Conservation (phyloP, 768 basidiomycete genomes). For the Boletus vermiculosoides region DNA sequence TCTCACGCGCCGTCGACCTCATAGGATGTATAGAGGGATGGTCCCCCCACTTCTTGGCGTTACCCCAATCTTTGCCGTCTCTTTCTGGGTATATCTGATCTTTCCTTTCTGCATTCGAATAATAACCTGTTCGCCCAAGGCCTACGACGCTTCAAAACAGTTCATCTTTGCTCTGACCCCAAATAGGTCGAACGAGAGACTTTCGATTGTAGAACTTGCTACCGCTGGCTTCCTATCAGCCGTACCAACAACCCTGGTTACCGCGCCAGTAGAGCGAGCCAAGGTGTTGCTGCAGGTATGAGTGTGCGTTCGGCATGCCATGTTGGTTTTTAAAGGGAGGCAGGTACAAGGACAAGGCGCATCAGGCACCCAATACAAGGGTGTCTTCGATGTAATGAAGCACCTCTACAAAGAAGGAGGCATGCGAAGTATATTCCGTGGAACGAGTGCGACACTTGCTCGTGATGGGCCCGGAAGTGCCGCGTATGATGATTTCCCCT, state of each 20-base stretch:
- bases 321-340: constrained; percentile 18
- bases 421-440: constrained; percentile 85
- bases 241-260: constrained; percentile 84
- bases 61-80: constrained; percentile 96
- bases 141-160: constrained; percentile 90
- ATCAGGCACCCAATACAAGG: constrained; percentile 72
- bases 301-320: not conserved
- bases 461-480: constrained; percentile 97
- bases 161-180: constrained; percentile 79
- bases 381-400: constrained; percentile 86
- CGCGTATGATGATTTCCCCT: constrained; percentile 56
- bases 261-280: constrained; percentile 95
- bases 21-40: constrained; percentile 86
- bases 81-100: constrained; percentile 77
- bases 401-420: constrained; percentile 95
- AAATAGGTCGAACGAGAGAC: constrained; percentile 56
- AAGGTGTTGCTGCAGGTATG: constrained; percentile 91
- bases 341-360: constrained; percentile 89
- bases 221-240: constrained; percentile 93
- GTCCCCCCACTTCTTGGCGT: constrained; percentile 92
- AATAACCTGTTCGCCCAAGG: constrained; percentile 45
- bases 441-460: constrained; percentile 88
- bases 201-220: constrained; percentile 81
- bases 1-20: constrained; percentile 3
- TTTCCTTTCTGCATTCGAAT: not conserved